A percentile compares a stretch with the other conserved stretches of the same genome.
Conservation (phyloP, 805 yeast species). For the Cephaloascus fragrans region DNA sequence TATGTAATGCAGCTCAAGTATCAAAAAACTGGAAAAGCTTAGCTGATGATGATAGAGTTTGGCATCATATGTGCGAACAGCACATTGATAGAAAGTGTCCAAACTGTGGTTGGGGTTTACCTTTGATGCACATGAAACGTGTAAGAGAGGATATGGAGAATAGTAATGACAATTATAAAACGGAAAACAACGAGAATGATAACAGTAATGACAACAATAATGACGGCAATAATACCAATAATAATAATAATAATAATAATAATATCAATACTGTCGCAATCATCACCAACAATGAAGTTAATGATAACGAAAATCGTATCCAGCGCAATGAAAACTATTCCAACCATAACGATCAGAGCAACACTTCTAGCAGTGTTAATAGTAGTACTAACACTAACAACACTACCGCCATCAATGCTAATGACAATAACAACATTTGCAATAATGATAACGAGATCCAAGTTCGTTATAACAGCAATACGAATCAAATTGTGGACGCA, state of each 20-base stretch:
- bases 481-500: conserved; percentile 9
- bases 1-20: conserved; percentile 91
- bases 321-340: conserved; percentile 7
- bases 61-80: conserved; percentile 98
- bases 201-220: conserved; percentile 8
- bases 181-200: conserved; percentile 11
- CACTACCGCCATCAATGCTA: no score
- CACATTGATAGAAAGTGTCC: conserved; percentile 97
- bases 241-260: no score
- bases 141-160: conserved; percentile 35
- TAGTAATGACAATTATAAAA: conserved; percentile 8
- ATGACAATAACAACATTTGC: not conserved
- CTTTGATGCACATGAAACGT: conserved; percentile 81
- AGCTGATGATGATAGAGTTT: conserved; percentile 94
- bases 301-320: not conserved
- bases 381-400: no score
- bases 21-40: conserved; percentile 76
- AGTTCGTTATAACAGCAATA: conserved; percentile 7
- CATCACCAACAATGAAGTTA: no score
- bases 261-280: no score
- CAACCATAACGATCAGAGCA: conserved; percentile 12
- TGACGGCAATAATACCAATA: not conserved
- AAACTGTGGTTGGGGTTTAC: conserved; percentile 98
- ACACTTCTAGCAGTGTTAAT: not conserved
- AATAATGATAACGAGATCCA: conserved; percentile 6